A percentile compares a stretch with the other conserved stretches of the same genome.
Evolutionary conservation across 2,329 filamentous ascomycete species (phyloP).

Genomic region (Fusarium subtropicale): DNA sequence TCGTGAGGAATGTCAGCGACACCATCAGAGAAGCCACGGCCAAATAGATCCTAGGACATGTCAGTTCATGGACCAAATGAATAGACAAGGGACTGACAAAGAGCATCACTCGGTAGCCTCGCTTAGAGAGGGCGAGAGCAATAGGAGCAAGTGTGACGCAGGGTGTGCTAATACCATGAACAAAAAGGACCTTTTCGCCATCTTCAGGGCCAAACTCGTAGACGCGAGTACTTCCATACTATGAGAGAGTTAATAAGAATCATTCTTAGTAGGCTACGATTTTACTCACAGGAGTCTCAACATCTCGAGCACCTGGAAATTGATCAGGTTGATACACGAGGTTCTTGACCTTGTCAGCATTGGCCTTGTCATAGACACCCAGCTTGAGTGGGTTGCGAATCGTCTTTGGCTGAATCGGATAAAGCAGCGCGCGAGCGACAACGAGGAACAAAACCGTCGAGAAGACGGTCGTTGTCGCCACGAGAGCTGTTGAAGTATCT

Average conservation of each 20-base stretch:
- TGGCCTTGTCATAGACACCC: slow-evolving; percentile 49
- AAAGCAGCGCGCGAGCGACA: slow-evolving; percentile 52
- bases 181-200: slow-evolving; percentile 79
- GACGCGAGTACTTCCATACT: slow-evolving; percentile 79
- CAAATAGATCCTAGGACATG: slow-evolving; percentile 70
- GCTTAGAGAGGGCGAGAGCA: slow-evolving; percentile 73
- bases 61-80: slow-evolving; percentile 4
- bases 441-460: slow-evolving; percentile 56
- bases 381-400: slow-evolving; percentile 60
- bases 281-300: slow-evolving; percentile 70
- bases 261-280: neutral
- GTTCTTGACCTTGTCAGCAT: slow-evolving; percentile 53
- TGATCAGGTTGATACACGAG: slow-evolving; percentile 73
- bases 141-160: slow-evolving; percentile 77
- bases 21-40: slow-evolving; percentile 74
- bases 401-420: slow-evolving; percentile 55
- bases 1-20: slow-evolving; percentile 77
- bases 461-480: slow-evolving; percentile 56
- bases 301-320: slow-evolving; percentile 78
- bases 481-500: slow-evolving; percentile 43
- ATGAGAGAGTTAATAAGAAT: slow-evolving; percentile 8
- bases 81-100: slow-evolving; percentile 62
- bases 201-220: slow-evolving; percentile 85
- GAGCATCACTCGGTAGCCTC: slow-evolving; percentile 83
- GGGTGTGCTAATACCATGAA: slow-evolving; percentile 88